Conservation (phyloP, 768 basidiomycete genomes). For the Macrolepiota fuliginosa region DNA sequence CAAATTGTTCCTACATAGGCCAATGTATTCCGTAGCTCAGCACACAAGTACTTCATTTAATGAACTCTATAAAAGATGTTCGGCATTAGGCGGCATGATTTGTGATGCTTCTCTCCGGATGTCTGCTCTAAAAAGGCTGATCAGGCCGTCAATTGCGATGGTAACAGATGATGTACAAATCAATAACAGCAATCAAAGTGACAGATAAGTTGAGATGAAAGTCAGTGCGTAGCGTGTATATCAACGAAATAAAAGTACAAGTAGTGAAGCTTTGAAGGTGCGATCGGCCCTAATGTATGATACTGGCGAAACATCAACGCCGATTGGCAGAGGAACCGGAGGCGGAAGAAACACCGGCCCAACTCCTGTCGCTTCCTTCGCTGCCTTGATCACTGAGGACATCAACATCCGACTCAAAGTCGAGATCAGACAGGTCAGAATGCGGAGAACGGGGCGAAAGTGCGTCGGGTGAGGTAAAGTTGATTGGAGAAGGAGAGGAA, state of each 20-base stretch:
- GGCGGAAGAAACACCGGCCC: slow-evolving; percentile 7
- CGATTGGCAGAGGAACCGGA: slow-evolving; percentile 1
- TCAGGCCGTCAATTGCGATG: background rate
- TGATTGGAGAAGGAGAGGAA: slow-evolving; percentile 9
- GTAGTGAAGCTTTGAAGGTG: background rate
- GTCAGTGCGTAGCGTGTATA: background rate
- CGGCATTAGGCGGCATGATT: background rate
- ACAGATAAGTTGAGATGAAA: background rate
- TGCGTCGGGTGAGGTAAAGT: slow-evolving; percentile 8
- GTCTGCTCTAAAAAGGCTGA: background rate
- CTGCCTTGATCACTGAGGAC: slow-evolving; percentile 10
- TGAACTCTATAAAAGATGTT: background rate
- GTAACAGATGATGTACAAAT: background rate
- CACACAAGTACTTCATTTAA: background rate
- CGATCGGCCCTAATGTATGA: too few species aligned
- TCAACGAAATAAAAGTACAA: slow-evolving; percentile 5
- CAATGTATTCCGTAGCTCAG: background rate
- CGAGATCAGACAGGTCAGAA: slow-evolving; percentile 10
- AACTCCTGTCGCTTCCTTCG: slow-evolving; percentile 10
- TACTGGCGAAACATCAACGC: background rate
- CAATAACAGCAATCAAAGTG: background rate
- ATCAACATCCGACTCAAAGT: slow-evolving; percentile 9
- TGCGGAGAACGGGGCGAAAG: slow-evolving; percentile 12
- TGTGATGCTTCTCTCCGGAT: too few species aligned
- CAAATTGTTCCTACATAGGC: background rate